These are phyloP conservation scores for Diplodia corticola DNA, from an alignment of 2,329 filamentous ascomycete genomes.

Conservation along the genomic window DNA sequence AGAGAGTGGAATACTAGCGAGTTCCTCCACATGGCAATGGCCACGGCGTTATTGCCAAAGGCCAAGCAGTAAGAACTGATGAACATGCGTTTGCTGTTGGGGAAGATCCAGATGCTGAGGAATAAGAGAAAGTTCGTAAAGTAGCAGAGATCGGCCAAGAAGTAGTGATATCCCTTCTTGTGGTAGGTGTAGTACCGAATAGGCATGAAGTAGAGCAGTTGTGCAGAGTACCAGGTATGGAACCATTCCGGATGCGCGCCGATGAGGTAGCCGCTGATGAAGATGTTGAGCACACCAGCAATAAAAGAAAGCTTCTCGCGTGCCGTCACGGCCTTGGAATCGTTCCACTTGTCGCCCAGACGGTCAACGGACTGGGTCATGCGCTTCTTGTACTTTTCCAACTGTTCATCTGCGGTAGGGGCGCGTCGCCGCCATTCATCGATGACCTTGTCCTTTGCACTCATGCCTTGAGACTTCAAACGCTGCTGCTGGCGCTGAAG, in stretches of 20 bases:
- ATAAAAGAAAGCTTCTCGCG: constrained; percentile 97
- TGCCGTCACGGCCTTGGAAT: constrained; percentile 81
- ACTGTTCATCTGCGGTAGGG: constrained; percentile 84
- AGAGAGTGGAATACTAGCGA: constrained; percentile 97
- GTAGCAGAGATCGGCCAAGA: constrained; percentile 95
- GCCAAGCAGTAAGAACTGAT: constrained; percentile 90
- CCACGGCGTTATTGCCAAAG: constrained; percentile 94
- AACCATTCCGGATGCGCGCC: constrained; percentile 83
- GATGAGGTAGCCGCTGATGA: constrained; percentile 91
- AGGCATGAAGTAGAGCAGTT: constrained; percentile 94
- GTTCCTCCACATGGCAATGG: constrained; percentile 99
- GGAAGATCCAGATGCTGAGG: constrained; percentile 86
- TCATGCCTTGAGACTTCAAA: constrained; percentile 71
- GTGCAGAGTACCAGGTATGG: constrained; percentile 86
- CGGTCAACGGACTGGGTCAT: constrained; percentile 90
- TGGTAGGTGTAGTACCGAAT: constrained; percentile 91
- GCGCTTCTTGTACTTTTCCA: constrained; percentile 83
- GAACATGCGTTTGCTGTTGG: constrained; percentile 84
- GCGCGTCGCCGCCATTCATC: constrained; percentile 89
- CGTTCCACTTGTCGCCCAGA: constrained; percentile 81
- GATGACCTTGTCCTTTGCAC: constrained; percentile 84
- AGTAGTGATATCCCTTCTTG: constrained; percentile 80
- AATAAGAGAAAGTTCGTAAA: constrained; percentile 90
- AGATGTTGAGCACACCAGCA: constrained; percentile 93
- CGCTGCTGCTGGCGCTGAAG: constrained; percentile 81